Evolutionary conservation across 208 protist species (phyloP).

Genomic region (Willaertia magna): DNA sequence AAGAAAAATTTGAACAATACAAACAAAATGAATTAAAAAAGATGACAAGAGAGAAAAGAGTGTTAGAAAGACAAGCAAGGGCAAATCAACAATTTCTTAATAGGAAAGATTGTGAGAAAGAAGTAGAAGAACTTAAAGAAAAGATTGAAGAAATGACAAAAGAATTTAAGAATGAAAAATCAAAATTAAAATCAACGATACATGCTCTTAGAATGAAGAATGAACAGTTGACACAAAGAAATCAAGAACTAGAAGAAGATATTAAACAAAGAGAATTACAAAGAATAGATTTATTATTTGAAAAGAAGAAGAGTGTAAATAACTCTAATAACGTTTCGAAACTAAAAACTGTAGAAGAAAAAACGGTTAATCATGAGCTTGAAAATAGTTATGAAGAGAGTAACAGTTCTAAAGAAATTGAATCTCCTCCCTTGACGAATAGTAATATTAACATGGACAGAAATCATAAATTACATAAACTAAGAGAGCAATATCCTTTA

Average conservation of each 20-base stretch:
- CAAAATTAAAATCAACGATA: background rate
- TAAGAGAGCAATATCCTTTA: background rate
- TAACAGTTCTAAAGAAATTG: background rate
- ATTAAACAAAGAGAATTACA: background rate
- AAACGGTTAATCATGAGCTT: background rate
- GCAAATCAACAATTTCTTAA: background rate
- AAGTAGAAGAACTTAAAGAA: background rate
- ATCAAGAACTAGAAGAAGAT: background rate
- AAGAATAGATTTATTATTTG: background rate
- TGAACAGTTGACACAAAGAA: background rate
- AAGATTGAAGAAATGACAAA: background rate
- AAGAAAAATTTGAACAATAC: background rate
- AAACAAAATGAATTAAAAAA: background rate
- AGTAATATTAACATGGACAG: background rate
- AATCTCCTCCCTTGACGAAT: background rate
- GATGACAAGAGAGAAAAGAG: background rate
- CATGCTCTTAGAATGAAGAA: background rate
- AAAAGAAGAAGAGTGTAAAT: background rate
- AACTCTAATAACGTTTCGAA: background rate
- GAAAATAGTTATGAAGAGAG: background rate
- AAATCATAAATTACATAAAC: background rate
- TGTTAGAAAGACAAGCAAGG: background rate
- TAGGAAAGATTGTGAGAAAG: background rate
- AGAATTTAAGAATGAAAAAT: background rate
- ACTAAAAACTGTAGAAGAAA: background rate